phyloP scores from a whole-genome alignment of 1,284 basidiomycete species.

The Sporisorium reilianum region DNA sequence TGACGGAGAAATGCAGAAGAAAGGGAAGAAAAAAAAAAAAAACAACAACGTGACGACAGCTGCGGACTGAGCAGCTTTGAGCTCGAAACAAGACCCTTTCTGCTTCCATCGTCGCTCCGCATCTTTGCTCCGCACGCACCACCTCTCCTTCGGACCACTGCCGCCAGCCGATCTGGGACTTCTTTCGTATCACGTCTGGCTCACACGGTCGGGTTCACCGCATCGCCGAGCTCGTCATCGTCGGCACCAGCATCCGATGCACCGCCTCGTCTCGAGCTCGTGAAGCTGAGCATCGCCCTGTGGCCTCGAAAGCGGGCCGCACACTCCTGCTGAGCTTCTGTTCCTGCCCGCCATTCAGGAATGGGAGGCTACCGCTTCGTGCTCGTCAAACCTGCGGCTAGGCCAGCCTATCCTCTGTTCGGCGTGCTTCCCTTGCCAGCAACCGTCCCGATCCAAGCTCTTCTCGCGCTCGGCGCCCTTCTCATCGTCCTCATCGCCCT shows the following conservation, averaged over 20 bases:
- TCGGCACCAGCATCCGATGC: slow-evolving; percentile 13
- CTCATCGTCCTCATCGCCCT: slow-evolving; percentile 21
- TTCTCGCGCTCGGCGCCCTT: slow-evolving; percentile 21
- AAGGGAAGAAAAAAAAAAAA: not conserved
- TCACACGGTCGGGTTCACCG: too few relatives aligned
- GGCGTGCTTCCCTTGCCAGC: slow-evolving; percentile 26
- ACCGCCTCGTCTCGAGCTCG: not conserved
- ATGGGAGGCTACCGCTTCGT: slow-evolving; percentile 44
- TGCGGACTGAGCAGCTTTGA: slow-evolving; percentile 2
- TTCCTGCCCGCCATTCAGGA: slow-evolving; percentile 1
- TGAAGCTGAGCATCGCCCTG: not conserved
- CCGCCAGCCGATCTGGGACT: too few relatives aligned
- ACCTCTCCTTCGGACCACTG: too few relatives aligned
- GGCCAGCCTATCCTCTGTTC: slow-evolving; percentile 33
- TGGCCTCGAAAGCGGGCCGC: not conserved
- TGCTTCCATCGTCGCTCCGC: slow-evolving; percentile 1
- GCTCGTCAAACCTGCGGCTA: slow-evolving; percentile 33
- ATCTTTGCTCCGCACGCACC: too few relatives aligned
- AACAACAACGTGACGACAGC: slow-evolving; percentile 1
- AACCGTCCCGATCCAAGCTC: slow-evolving; percentile 24
- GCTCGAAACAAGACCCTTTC: not conserved
- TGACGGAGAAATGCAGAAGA: too few relatives aligned
- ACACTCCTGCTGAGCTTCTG: not conserved
- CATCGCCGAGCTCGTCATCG: too few relatives aligned
- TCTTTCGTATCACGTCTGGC: too few relatives aligned